Evolutionary conservation across 2,329 filamentous ascomycete genomes (phyloP).

Genomic region (Diaporthe ampelina): DNA sequence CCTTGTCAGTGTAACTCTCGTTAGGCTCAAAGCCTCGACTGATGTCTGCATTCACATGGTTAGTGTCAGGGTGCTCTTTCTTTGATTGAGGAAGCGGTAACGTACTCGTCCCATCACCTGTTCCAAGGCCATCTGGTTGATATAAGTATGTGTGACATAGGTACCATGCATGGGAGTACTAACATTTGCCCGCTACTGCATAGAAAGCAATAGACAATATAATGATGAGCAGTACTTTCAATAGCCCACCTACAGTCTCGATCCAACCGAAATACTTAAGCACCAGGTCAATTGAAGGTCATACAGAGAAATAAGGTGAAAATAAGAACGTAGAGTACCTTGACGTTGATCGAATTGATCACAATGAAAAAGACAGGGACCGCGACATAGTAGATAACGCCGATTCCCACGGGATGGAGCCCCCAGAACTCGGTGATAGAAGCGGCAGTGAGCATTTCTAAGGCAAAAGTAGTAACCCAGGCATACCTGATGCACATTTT

Average conservation of each 20-base stretch:
- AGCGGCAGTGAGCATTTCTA: constrained; percentile 40
- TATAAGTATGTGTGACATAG: too few species aligned
- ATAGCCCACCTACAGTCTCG: constrained; percentile 44
- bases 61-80: too few species aligned
- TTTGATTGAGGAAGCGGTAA: too few species aligned
- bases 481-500: constrained; percentile 18
- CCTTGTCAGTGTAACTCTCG: not conserved
- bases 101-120: not conserved
- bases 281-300: too few species aligned
- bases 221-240: constrained; percentile 43
- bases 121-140: not conserved
- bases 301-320: too few species aligned
- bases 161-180: too few species aligned
- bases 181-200: constrained; percentile 38
- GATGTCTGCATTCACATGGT: constrained; percentile 33
- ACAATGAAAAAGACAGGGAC: constrained; percentile 31
- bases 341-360: constrained; percentile 41
- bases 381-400: constrained; percentile 37
- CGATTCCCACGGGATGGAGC: not conserved
- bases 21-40: constrained; percentile 13
- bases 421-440: constrained; percentile 36
- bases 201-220: constrained; percentile 42
- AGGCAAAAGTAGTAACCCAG: constrained; percentile 38
- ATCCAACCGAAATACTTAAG: constrained; percentile 45
- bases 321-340: constrained; percentile 10